Evolutionary conservation across 163 green algal species (phyloP).

Genomic region (Smithsoniella earleae): DNA sequence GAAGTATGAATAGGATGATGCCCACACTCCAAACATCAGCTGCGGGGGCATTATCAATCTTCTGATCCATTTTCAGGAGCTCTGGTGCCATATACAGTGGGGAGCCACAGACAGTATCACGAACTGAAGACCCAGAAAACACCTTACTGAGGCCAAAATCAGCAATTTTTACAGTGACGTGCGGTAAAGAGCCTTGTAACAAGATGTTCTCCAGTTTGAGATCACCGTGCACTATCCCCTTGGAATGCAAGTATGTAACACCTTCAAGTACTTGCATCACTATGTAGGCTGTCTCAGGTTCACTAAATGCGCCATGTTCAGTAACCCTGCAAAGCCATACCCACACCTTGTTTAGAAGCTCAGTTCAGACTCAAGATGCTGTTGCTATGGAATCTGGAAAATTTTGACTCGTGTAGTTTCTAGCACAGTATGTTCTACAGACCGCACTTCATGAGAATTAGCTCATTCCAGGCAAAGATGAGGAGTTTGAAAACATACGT

Average conservation of each 20-base stretch:
- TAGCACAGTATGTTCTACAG: too few species aligned
- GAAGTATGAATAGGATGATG: conserved; percentile 75
- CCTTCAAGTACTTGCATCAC: conserved; percentile 64
- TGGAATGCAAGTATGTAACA: conserved; percentile 61
- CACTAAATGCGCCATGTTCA: conserved; percentile 64
- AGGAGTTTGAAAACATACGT: conserved; percentile 40
- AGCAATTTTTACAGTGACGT: conserved; percentile 64
- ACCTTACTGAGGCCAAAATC: conserved; percentile 78
- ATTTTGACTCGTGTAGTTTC: too few species aligned
- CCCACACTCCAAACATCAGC: conserved; percentile 76
- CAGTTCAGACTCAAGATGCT: too few species aligned
- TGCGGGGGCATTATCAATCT: conserved; percentile 57
- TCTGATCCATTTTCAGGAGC: conserved; percentile 59
- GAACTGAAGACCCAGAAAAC: conserved; percentile 54
- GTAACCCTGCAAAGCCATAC: conserved; percentile 55
- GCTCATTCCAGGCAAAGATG: conserved; percentile 5
- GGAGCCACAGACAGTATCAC: conserved; percentile 65
- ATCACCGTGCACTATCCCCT: conserved; percentile 71
- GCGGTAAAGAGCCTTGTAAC: conserved; percentile 50
- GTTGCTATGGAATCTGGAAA: too few species aligned
- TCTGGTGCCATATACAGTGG: conserved; percentile 68
- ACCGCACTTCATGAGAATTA: too few species aligned
- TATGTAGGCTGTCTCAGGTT: conserved; percentile 54
- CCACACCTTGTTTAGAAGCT: too few species aligned
- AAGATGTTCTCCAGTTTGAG: conserved; percentile 80